phyloP scores from a whole-genome alignment of 2,329 filamentous ascomycete genomes.

The Rutstroemia sp. region DNA sequence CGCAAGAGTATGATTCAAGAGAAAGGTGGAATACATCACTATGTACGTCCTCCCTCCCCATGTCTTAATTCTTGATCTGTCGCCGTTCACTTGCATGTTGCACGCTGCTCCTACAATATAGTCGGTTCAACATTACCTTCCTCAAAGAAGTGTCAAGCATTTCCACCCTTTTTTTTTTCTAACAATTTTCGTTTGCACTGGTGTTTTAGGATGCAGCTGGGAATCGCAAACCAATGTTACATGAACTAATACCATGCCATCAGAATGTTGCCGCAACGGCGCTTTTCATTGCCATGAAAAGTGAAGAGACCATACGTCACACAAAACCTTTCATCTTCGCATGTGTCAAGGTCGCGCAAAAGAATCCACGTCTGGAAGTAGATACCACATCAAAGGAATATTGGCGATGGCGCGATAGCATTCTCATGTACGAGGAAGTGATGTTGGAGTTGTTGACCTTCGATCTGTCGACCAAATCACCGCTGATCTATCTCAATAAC shows the following conservation, averaged over 20 bases:
- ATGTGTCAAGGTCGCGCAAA: slow-evolving; percentile 89
- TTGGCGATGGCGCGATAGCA: slow-evolving; percentile 95
- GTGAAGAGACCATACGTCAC: slow-evolving; percentile 93
- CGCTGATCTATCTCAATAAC: slow-evolving; percentile 77
- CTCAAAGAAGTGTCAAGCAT: neutral
- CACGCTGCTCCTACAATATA: no score
- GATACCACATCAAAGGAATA: slow-evolving; percentile 98
- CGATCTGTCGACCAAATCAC: slow-evolving; percentile 83
- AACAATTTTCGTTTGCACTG: neutral
- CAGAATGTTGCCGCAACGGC: slow-evolving; percentile 82
- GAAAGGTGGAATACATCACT: slow-evolving; percentile 72
- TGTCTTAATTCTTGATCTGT: neutral
- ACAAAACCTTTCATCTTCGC: slow-evolving; percentile 92
- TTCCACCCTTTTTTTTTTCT: neutral
- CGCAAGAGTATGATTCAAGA: slow-evolving; percentile 71
- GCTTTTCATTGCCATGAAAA: slow-evolving; percentile 92
- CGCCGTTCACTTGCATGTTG: no score
- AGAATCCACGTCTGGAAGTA: slow-evolving; percentile 81
- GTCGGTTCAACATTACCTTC: no score
- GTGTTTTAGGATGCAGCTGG: neutral
- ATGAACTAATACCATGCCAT: slow-evolving; percentile 8
- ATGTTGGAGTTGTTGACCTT: slow-evolving; percentile 91
- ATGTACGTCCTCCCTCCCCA: slow-evolving; percentile 48
- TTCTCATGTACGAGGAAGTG: slow-evolving; percentile 84
- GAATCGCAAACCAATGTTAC: neutral